phyloP scores from a whole-genome alignment of 2,329 filamentous ascomycete species.

The Aspergillus sojae region DNA sequence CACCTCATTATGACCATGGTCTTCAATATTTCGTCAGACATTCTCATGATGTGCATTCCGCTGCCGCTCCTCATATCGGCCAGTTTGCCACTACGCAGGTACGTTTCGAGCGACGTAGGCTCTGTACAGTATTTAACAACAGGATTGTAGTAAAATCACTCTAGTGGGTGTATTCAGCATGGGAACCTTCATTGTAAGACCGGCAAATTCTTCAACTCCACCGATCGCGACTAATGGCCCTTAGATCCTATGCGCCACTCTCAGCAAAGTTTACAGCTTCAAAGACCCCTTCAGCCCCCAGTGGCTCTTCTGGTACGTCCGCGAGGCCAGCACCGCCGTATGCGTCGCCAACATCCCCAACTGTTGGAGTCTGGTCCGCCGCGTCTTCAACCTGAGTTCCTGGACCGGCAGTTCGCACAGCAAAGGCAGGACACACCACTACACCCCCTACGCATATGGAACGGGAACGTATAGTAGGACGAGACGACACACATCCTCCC shows the following conservation, averaged over 20 bases:
- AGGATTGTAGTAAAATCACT: constrained; percentile 1
- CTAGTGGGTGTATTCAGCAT: neutral
- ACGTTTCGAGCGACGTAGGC: neutral
- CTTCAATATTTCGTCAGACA: neutral
- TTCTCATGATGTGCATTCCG: constrained; percentile 2
- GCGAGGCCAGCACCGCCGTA: constrained; percentile 1
- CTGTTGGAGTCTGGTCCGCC: constrained; percentile 1
- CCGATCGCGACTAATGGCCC: neutral
- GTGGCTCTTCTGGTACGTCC: constrained; percentile 5
- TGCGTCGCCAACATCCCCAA: constrained; percentile 6
- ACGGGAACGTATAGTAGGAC: neutral
- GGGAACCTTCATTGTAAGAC: constrained; percentile 1
- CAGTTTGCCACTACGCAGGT: neutral
- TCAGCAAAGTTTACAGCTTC: constrained; percentile 2
- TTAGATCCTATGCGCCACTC: constrained; percentile 4
- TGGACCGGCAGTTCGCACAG: neutral
- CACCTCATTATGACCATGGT: constrained; percentile 1
- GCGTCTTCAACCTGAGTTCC: neutral
- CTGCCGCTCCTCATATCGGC: neutral
- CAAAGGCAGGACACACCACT: neutral
- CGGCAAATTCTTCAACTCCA: neutral
- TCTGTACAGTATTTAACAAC: neutral
- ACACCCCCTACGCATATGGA: neutral
- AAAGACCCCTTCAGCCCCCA: constrained; percentile 1
- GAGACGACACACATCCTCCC: neutral